These are phyloP conservation scores for Nemania sp. DNA, from an alignment of 2,329 filamentous ascomycete species.

Conservation along the genomic window DNA sequence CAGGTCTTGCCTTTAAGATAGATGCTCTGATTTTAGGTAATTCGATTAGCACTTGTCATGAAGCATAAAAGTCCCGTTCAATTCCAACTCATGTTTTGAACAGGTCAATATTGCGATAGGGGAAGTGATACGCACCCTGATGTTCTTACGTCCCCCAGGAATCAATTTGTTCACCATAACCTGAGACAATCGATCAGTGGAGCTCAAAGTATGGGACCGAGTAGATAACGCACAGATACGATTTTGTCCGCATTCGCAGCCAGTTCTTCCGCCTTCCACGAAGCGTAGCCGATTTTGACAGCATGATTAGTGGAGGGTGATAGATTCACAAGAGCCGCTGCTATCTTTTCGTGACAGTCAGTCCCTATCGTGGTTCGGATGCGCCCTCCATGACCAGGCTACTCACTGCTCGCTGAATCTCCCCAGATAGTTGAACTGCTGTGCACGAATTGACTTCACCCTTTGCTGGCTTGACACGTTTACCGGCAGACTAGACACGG, in stretches of 20 bases:
- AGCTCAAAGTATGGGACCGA: not conserved
- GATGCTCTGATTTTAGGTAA: conserved; percentile 53
- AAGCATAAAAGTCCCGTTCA: not conserved
- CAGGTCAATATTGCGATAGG: no score
- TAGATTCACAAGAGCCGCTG: conserved; percentile 77
- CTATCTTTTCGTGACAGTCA: conserved; percentile 15
- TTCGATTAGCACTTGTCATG: conserved; percentile 5
- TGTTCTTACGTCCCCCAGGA: conserved; percentile 74
- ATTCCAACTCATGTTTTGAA: not conserved
- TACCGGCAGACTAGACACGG: conserved; percentile 41
- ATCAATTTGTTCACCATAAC: conserved; percentile 78
- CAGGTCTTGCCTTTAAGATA: conserved; percentile 68
- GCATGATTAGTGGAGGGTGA: conserved; percentile 78
- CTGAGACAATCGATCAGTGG: conserved; percentile 56
- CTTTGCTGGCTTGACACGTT: conserved; percentile 61
- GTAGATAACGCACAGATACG: conserved; percentile 14
- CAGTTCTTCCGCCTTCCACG: conserved; percentile 74
- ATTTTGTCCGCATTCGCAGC: conserved; percentile 73
- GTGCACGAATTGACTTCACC: conserved; percentile 51
- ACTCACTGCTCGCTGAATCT: conserved; percentile 77
- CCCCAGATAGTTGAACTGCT: conserved; percentile 70
- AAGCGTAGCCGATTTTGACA: conserved; percentile 76
- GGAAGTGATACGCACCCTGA: conserved; percentile 26
- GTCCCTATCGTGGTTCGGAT: not conserved
- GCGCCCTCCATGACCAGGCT: not conserved